Evolutionary conservation across 805 yeast genomes (phyloP), one percentile per base, ranked within the genome.

Genomic region (Nakazawaea molendinolei): DNA sequence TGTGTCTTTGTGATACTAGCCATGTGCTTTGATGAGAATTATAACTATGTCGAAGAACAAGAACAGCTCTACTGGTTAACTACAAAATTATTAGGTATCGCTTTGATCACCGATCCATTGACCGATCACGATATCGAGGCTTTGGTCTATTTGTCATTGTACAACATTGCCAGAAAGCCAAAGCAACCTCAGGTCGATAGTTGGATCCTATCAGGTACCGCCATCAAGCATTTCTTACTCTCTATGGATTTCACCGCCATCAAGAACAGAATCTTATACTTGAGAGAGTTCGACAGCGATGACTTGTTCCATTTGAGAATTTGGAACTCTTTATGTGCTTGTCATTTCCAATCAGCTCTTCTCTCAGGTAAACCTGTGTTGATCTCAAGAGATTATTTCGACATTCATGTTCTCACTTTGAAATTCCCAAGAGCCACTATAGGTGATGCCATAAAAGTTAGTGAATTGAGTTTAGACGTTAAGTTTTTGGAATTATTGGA

Each of bases 91-190:
- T 45, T 73, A 8, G 69, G 76, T 1, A 62, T 65, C 34, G 69
- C 76, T 1, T 47, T 69, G 18, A 63, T 69, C 47, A 67, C 74
- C 4, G 69, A 65, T 28, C 71, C 72, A n/a, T 50, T 75, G 21
- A 70, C 70, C 4, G 79, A 72, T 44, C 77, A 72, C 50, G 82
- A 76, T 45, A 65, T 74, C 23, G 83, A 76, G 47, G 80, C 79
- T 0, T 64, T 76, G 7, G 46, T 75, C 19, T 76, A 76, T 46
- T 61, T 76, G 34, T 64, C 75, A 15, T 52, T 71, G 49, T 76
- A 71, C 48, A 71, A 71, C 43, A 65, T 73, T 31, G 70, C 77
- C 2, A 57, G 78, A 42, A 73, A 72, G 41, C 69, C 76, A 3
- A 56, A 63, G 33, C 80, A 74, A 46, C 57, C 67, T n/a, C 63